A percentile compares a stretch with the other conserved stretches of the same genome.
Evolutionary conservation across 805 yeast genomes (phyloP).

Genomic region (Saccharomycopsis sp.): DNA sequence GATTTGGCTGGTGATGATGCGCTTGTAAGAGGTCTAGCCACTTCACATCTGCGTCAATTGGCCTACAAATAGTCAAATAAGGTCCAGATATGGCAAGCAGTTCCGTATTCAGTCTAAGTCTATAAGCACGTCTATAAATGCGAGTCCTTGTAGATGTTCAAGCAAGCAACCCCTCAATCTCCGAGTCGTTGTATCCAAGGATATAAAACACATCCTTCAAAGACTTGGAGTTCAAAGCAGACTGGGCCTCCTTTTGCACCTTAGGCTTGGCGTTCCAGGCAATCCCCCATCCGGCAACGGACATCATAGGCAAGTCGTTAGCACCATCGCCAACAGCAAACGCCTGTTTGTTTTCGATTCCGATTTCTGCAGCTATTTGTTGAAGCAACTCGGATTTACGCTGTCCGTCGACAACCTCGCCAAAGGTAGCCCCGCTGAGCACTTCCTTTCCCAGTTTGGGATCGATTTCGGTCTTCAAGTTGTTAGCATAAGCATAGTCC

Average conservation of each 20-base stretch:
- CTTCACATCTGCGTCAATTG: too few relatives aligned
- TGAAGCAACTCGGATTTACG: conserved; percentile 69
- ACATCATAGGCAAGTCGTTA: conserved; percentile 91
- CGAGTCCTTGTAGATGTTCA: too few relatives aligned
- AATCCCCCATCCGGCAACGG: conserved; percentile 81
- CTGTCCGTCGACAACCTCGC: conserved; percentile 80
- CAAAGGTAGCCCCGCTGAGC: conserved; percentile 71
- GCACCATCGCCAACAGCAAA: conserved; percentile 98
- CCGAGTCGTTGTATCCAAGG: conserved; percentile 61
- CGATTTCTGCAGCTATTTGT: conserved; percentile 51
- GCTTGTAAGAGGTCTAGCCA: not conserved
- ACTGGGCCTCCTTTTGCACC: conserved; percentile 80
- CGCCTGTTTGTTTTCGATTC: conserved; percentile 43
- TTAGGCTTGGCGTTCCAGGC: conserved; percentile 98
- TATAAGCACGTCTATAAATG: too few relatives aligned
- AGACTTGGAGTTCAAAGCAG: conserved; percentile 66
- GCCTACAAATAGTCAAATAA: too few relatives aligned
- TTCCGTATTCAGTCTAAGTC: too few relatives aligned
- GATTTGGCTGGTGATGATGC: too few relatives aligned
- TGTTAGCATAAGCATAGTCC: conserved; percentile 88
- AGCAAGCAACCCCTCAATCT: conserved; percentile 33
- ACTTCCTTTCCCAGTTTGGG: conserved; percentile 34
- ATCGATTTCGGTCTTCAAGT: conserved; percentile 42
- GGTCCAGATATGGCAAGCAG: too few relatives aligned
- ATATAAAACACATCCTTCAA: conserved; percentile 74